These are phyloP conservation scores for Torrubiellomyces zombiae DNA, from an alignment of 2,329 filamentous ascomycete genomes.

Conservation along the genomic window DNA sequence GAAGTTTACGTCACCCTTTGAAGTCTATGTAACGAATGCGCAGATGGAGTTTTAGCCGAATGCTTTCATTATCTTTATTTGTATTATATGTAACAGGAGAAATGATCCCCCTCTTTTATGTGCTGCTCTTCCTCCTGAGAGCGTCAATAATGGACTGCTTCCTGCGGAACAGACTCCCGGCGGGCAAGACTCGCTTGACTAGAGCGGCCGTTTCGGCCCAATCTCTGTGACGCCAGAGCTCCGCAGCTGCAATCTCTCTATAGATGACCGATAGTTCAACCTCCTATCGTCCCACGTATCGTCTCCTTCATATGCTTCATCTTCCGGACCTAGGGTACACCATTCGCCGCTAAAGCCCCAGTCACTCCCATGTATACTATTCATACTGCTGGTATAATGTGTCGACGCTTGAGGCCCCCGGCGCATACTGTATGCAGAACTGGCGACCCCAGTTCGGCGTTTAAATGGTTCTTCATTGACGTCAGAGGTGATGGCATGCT, in stretches of 20 bases:
- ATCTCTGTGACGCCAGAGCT: not conserved
- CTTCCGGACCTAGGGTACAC: not conserved
- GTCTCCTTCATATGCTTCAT: not conserved
- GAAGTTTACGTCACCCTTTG: no score
- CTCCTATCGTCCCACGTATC: conserved; percentile 1
- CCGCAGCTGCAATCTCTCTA: not conserved
- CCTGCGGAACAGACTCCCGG: not conserved
- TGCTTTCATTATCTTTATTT: not conserved
- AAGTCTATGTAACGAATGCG: not conserved
- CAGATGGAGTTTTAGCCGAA: not conserved
- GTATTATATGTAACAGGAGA: no score
- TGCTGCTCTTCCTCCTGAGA: no score
- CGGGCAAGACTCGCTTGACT: not conserved
- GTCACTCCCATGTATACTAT: conserved; percentile 28
- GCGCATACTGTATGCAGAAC: conserved; percentile 30
- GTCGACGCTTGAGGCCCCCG: conserved; percentile 20
- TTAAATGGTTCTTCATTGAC: conserved; percentile 7
- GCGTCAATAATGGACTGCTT: no score
- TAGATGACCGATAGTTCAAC: not conserved
- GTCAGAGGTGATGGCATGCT: conserved; percentile 7
- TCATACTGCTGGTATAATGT: conserved; percentile 34
- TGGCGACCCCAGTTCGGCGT: conserved; percentile 8
- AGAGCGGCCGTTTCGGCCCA: conserved; percentile 2
- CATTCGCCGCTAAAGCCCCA: conserved; percentile 11
- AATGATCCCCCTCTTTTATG: no score